Percentiles rank a stretch among this genome's conserved stretches.
Conservation (phyloP, 441 rosid species). For the Pelargonium myrrhifolium region DNA sequence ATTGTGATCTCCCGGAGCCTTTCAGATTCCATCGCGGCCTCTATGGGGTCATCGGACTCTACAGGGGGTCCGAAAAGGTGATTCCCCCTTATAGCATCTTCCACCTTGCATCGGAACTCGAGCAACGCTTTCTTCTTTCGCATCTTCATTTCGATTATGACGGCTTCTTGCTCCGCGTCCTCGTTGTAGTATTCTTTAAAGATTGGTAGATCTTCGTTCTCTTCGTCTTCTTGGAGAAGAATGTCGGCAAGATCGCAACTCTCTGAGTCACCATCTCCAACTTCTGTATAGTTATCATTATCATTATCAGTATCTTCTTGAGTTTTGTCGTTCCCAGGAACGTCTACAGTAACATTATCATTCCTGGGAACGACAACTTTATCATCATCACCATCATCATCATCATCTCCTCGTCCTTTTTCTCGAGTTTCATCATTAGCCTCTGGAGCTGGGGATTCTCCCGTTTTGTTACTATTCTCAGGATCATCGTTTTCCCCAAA, state of each 20-base stretch:
- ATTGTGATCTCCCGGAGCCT: neutral
- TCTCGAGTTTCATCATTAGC: neutral
- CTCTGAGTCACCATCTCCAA: neutral
- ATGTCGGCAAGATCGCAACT: neutral
- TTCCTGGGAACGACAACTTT: neutral
- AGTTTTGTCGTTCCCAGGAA: neutral
- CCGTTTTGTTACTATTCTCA: neutral
- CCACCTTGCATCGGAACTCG: neutral
- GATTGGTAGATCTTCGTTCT: neutral
- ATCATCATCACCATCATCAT: neutral
- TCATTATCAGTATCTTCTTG: neutral
- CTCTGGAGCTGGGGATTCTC: neutral
- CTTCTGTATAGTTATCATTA: neutral
- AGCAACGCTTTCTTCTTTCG: neutral
- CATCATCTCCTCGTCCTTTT: neutral
- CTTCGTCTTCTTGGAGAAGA: neutral
- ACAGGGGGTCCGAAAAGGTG: neutral
- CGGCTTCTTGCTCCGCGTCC: neutral
- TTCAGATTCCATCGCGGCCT: neutral
- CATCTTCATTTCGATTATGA: neutral
- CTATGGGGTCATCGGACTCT: neutral
- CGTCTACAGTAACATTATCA: neutral
- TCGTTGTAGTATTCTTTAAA: neutral
- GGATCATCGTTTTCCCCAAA: neutral
- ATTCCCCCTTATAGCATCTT: neutral